Percentiles rank a stretch among this genome's conserved stretches.
Conservation (phyloP, 129 eudicot genomes). For the Helichrysum umbraculigerum region DNA sequence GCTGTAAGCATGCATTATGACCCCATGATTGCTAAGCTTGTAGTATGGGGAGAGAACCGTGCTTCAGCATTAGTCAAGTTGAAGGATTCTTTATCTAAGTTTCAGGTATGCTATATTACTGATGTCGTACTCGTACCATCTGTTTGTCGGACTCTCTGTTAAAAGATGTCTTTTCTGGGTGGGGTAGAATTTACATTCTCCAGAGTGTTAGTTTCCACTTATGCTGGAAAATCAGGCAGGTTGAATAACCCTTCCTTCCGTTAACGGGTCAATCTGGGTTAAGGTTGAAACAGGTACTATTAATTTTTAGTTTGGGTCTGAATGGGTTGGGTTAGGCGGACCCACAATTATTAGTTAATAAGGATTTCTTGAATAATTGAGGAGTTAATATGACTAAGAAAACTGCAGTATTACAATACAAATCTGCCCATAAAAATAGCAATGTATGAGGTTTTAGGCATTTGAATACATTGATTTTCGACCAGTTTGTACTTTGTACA, state of each 20-base stretch:
- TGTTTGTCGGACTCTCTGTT: background rate
- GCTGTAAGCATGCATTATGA: slow-evolving; percentile 98
- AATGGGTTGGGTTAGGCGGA: background rate
- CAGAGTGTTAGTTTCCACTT: slow-evolving; percentile 1
- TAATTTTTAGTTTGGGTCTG: background rate
- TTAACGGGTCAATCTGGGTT: background rate
- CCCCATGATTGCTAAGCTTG: slow-evolving; percentile 99
- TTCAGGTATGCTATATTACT: slow-evolving; percentile 56
- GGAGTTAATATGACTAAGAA: background rate
- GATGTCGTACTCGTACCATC: background rate
- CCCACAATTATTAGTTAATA: background rate
- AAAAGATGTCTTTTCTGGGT: slow-evolving; percentile 11
- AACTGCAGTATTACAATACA: background rate
- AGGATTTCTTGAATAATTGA: background rate
- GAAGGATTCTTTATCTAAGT: slow-evolving; percentile 83
- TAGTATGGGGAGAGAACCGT: slow-evolving; percentile 92
- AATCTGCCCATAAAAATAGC: background rate
- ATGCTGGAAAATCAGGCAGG: background rate
- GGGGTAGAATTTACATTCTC: slow-evolving; percentile 20
- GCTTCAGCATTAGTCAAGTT: slow-evolving; percentile 77
- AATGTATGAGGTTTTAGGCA: background rate
- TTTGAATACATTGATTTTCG: background rate
- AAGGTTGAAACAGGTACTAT: background rate
- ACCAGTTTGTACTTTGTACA: background rate
- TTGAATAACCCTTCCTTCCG: background rate